Conservation (phyloP, 352 stramenopile species). For the Phytophthora fragariaefolia region DNA sequence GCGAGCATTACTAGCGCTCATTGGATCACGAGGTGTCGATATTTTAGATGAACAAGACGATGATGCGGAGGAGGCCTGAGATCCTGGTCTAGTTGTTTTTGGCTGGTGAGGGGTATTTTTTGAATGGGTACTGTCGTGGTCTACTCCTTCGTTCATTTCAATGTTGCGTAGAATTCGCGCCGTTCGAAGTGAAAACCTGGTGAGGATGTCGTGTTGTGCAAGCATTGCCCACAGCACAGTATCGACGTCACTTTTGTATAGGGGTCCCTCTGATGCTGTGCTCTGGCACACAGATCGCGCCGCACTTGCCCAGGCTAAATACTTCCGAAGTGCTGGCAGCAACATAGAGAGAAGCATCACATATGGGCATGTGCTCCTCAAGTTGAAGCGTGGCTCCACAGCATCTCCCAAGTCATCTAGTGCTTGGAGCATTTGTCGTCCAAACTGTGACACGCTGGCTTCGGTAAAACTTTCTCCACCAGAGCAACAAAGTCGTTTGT, state of each 20-base stretch:
- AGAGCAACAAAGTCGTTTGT: slow-evolving; percentile 28
- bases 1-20: not conserved
- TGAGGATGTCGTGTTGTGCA: slow-evolving; percentile 54
- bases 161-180: slow-evolving; percentile 48
- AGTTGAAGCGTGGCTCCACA: slow-evolving; percentile 18
- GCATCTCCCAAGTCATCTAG: slow-evolving; percentile 29
- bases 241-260: slow-evolving; percentile 17
- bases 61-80: slow-evolving; percentile 29
- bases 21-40: slow-evolving; percentile 23
- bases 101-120: slow-evolving; percentile 1
- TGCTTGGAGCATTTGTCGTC: slow-evolving; percentile 36
- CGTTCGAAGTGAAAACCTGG: slow-evolving; percentile 36
- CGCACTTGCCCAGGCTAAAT: slow-evolving; percentile 52
- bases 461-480: slow-evolving; percentile 45
- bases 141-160: slow-evolving; percentile 47
- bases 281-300: slow-evolving; percentile 44
- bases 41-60: slow-evolving; percentile 25
- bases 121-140: slow-evolving; percentile 32
- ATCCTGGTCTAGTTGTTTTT: slow-evolving; percentile 13
- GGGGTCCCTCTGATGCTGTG: slow-evolving; percentile 10
- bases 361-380: slow-evolving; percentile 43
- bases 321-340: slow-evolving; percentile 61
- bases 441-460: slow-evolving; percentile 32
- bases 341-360: slow-evolving; percentile 74
- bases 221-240: slow-evolving; percentile 51